phyloP scores from a whole-genome alignment of 805 yeast genomes.

The Sugiyamaella marilandica region DNA sequence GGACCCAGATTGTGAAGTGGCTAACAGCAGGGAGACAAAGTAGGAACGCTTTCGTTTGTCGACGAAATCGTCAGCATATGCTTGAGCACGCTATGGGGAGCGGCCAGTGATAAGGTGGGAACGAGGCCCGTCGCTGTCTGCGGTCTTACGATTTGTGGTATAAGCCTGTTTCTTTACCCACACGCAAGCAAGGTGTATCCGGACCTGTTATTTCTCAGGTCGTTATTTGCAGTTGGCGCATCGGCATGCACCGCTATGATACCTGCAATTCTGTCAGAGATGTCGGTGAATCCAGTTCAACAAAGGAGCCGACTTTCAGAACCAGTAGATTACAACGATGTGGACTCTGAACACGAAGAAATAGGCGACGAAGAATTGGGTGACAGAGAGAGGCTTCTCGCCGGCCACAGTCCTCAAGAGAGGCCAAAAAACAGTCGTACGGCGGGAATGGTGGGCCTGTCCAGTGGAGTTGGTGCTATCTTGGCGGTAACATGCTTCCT shows the following conservation, averaged over 20 bases:
- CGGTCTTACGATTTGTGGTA: conserved; percentile 47
- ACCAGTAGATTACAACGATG: conserved; percentile 15
- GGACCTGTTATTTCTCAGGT: conserved; percentile 46
- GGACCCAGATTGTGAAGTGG: not conserved
- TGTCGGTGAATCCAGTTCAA: conserved; percentile 30
- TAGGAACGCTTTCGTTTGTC: conserved; percentile 48
- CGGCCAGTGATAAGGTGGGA: conserved; percentile 58
- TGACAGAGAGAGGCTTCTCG: not conserved
- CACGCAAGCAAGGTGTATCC: conserved; percentile 44
- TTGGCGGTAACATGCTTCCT: conserved; percentile 52
- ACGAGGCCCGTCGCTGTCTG: conserved; percentile 43
- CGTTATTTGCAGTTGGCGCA: conserved; percentile 59
- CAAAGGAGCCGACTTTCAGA: not conserved
- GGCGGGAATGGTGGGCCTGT: conserved; percentile 57
- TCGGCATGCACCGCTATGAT: conserved; percentile 51
- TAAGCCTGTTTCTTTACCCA: conserved; percentile 48
- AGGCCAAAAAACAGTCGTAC: conserved; percentile 45
- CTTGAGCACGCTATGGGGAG: conserved; percentile 59
- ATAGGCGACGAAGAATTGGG: not conserved
- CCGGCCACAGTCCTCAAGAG: conserved; percentile 15
- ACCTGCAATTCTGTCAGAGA: conserved; percentile 55
- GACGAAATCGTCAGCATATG: conserved; percentile 56
- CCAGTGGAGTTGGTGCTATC: conserved; percentile 64
- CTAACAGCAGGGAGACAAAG: conserved; percentile 37
- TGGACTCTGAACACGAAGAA: conserved; percentile 9